Evolutionary conservation across 768 basidiomycete species (phyloP).

Genomic region (Termitomyces sp.): DNA sequence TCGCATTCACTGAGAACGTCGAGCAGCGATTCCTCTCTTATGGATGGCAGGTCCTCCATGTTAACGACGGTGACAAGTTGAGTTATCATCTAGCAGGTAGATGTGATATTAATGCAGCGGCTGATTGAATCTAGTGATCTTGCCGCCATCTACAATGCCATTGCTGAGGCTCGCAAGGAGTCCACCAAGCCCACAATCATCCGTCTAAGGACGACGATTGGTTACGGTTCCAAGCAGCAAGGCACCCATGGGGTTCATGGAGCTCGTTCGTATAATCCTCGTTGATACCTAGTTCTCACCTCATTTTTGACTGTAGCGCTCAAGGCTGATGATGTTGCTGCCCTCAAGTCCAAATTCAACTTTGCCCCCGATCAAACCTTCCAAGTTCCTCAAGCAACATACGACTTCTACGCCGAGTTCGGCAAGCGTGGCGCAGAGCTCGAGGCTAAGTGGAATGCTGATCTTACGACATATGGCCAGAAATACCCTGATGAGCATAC

Average conservation of each 20-base stretch:
- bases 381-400: conserved; percentile 71
- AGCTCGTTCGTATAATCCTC: conserved; percentile 59
- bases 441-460: conserved; percentile 72
- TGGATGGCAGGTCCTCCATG: conserved; percentile 91
- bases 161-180: conserved; percentile 73
- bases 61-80: conserved; percentile 77
- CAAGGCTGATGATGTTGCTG: conserved; percentile 86
- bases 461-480: conserved; percentile 66
- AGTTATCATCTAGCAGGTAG: conserved; percentile 17
- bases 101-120: background rate
- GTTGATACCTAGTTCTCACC: background rate
- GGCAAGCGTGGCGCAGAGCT: conserved; percentile 72
- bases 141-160: conserved; percentile 71
- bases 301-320: conserved; percentile 51
- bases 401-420: conserved; percentile 63
- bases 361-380: conserved; percentile 80
- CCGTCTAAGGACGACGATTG: conserved; percentile 85
- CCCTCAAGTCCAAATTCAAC: conserved; percentile 81
- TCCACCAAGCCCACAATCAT: conserved; percentile 87
- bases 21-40: conserved; percentile 85
- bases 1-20: conserved; percentile 94
- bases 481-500: conserved; percentile 84
- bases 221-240: conserved; percentile 89
- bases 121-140: conserved; percentile 57
- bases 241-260: conserved; percentile 96